Evolutionary conservation across 768 basidiomycete genomes (phyloP).

Genomic region (Pisolithus sp.): DNA sequence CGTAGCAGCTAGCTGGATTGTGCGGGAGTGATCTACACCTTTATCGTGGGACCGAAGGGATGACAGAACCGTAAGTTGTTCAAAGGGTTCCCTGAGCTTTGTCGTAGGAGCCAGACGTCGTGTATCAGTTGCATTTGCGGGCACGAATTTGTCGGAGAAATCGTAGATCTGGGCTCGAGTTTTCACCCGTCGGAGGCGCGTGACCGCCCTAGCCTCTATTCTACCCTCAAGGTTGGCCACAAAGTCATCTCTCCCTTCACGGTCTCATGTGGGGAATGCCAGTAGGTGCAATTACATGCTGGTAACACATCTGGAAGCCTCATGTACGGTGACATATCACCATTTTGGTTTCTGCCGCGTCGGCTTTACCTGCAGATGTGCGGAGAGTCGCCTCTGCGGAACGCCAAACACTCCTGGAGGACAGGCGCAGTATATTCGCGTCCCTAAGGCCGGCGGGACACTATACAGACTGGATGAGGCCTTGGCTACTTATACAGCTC

Average conservation of each 20-base stretch:
- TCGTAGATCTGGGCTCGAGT: constrained; percentile 58
- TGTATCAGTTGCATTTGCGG: constrained; percentile 53
- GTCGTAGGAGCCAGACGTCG: neutral
- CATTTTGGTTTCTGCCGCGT: constrained; percentile 55
- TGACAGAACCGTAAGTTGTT: constrained; percentile 44
- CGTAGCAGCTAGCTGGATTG: constrained; percentile 51
- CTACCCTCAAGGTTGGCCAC: constrained; percentile 61
- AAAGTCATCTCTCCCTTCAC: constrained; percentile 80
- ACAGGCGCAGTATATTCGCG: constrained; percentile 74
- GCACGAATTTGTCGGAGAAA: constrained; percentile 74
- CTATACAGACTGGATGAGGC: constrained; percentile 56
- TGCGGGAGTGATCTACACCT: constrained; percentile 74
- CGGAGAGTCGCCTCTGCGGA: constrained; percentile 57
- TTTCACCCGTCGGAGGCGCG: constrained; percentile 35
- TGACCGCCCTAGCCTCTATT: constrained; percentile 57
- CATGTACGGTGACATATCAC: neutral
- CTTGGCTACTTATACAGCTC: constrained; percentile 13
- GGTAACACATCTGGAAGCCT: neutral
- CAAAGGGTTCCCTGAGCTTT: neutral
- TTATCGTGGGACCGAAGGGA: constrained; percentile 58
- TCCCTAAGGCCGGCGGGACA: constrained; percentile 76
- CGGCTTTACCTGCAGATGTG: constrained; percentile 69
- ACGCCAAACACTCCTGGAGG: constrained; percentile 60
- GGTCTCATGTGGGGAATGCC: constrained; percentile 79
- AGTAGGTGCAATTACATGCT: constrained; percentile 38